Evolutionary conservation across 768 basidiomycete genomes (phyloP).

Genomic region (Multifurca ochricompacta): DNA sequence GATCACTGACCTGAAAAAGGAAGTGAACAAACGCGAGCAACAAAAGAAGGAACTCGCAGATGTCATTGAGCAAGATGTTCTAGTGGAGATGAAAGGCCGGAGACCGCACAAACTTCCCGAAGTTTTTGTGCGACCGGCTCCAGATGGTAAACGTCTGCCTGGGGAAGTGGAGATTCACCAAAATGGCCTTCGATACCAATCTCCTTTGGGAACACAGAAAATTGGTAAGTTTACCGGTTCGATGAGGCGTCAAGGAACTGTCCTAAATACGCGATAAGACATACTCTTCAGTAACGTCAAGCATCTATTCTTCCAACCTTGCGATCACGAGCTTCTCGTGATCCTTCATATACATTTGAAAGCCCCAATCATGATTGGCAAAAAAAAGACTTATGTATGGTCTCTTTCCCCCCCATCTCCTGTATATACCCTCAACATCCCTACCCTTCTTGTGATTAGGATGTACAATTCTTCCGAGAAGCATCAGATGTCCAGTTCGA

Average conservation of each 20-base stretch:
- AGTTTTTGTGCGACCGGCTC: constrained; percentile 86
- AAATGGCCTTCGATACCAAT: constrained; percentile 91
- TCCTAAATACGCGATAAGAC: constrained; percentile 40
- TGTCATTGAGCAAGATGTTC: constrained; percentile 88
- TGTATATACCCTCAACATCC: constrained; percentile 1
- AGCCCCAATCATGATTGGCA: constrained; percentile 96
- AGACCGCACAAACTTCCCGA: constrained; percentile 82
- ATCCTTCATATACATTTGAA: constrained; percentile 91
- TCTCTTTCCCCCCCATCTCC: constrained; percentile 15
- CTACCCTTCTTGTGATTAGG: constrained; percentile 46
- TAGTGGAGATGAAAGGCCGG: constrained; percentile 84
- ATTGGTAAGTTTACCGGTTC: constrained; percentile 52
- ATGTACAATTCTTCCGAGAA: constrained; percentile 97
- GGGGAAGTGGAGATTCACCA: constrained; percentile 99
- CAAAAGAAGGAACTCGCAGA: constrained; percentile 99
- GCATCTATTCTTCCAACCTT: constrained; percentile 98
- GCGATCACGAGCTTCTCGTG: constrained; percentile 91
- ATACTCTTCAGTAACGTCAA: constrained; percentile 95
- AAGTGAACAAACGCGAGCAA: constrained; percentile 93
- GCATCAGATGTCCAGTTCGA: constrained; percentile 97
- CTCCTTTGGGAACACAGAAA: constrained; percentile 79
- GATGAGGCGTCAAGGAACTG: background rate
- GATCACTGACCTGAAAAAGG: constrained; percentile 93
- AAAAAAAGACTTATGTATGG: constrained; percentile 90
- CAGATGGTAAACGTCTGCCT: constrained; percentile 90